A percentile compares a stretch with the other conserved stretches of the same genome.
Conservation (phyloP, 2,329 filamentous ascomycete species). For the Apiospora saccharicola region DNA sequence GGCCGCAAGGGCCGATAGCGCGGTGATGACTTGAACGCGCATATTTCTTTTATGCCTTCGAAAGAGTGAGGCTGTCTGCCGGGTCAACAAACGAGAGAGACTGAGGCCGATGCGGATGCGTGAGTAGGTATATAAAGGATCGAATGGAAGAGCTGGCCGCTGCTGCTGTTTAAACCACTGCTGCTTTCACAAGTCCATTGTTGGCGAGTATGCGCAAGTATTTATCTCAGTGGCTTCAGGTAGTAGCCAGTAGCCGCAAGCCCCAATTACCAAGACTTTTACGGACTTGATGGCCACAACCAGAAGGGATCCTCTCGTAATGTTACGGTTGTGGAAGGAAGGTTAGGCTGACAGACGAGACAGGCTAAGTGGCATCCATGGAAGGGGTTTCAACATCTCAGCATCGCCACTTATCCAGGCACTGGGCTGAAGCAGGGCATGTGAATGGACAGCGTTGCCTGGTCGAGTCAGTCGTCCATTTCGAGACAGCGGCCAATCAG, state of each 20-base stretch:
- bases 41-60: constrained; percentile 6
- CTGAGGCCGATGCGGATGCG: not conserved
- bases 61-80: not conserved
- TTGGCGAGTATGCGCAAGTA: not conserved
- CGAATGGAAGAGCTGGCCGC: constrained; percentile 12
- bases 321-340: not conserved
- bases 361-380: not conserved
- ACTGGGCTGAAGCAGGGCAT: constrained; percentile 7
- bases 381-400: not conserved
- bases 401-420: constrained; percentile 18
- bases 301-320: not conserved
- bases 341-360: not conserved
- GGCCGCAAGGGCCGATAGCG: constrained; percentile 27
- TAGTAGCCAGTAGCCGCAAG: not conserved
- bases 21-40: constrained; percentile 21
- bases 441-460: constrained; percentile 13
- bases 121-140: not conserved
- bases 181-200: not conserved
- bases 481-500: constrained; percentile 1
- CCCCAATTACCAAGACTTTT: not conserved
- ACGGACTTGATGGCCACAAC: constrained; percentile 3
- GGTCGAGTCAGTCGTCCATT: constrained; percentile 1
- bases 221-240: not conserved
- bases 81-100: not conserved
- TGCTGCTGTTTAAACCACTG: not conserved